Percentiles rank a stretch among this genome's conserved stretches.
phyloP scores from a whole-genome alignment of 345 rosid species.

The Eucalyptus curtisii region DNA sequence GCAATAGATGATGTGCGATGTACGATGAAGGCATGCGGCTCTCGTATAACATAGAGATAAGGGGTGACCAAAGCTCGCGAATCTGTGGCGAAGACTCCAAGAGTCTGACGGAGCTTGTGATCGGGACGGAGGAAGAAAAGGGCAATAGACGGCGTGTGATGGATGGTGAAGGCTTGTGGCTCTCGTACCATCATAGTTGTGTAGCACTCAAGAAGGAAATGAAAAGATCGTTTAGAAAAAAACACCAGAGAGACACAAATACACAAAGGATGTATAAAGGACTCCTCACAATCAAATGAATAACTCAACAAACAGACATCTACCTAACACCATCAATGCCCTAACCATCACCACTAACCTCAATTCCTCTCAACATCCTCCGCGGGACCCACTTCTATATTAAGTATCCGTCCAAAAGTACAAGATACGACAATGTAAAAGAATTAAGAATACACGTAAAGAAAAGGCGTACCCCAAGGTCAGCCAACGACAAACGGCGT shows the following conservation, averaged over 20 bases:
- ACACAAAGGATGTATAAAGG: not conserved
- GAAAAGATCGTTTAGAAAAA: not conserved
- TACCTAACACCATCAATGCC: not conserved
- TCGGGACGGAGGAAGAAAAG: not conserved
- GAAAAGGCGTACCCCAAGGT: not conserved
- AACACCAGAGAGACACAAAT: too few relatives aligned
- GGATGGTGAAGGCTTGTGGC: not conserved
- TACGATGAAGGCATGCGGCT: too few relatives aligned
- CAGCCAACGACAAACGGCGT: not conserved
- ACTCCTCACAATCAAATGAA: not conserved
- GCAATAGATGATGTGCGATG: too few relatives aligned
- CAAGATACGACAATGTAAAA: not conserved
- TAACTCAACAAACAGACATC: not conserved
- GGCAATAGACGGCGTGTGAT: not conserved
- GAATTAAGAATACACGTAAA: not conserved
- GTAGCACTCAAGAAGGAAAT: not conserved
- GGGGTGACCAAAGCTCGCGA: too few relatives aligned
- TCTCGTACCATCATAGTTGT: not conserved
- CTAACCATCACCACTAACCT: not conserved
- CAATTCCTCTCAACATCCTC: not conserved
- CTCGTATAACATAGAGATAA: too few relatives aligned
- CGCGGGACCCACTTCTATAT: not conserved
- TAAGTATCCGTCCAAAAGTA: not conserved
- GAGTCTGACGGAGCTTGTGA: not conserved
- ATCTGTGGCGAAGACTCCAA: not conserved